Percentiles rank a stretch among this genome's conserved stretches.
Evolutionary conservation across 129 eudicot species (phyloP).

Genomic region (Flaveria brownii): DNA sequence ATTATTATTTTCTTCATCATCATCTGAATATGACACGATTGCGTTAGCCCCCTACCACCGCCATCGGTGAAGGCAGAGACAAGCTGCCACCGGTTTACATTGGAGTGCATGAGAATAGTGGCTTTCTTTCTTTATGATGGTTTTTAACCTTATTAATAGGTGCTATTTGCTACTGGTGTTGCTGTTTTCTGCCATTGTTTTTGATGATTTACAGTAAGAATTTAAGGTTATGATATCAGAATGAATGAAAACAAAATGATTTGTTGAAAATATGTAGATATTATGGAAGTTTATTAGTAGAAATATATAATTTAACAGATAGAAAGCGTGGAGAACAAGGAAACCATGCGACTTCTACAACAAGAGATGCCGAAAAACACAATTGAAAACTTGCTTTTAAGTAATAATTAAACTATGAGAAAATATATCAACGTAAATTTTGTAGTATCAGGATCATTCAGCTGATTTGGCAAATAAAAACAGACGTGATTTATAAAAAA

Average conservation of each 20-base stretch:
- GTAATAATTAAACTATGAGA: too few species aligned
- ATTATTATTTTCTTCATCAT: not conserved
- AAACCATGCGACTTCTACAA: not conserved
- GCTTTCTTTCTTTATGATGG: constrained; percentile 60
- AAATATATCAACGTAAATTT: too few species aligned
- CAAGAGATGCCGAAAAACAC: not conserved
- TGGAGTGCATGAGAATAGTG: constrained; percentile 43
- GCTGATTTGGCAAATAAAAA: too few species aligned
- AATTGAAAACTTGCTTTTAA: not conserved
- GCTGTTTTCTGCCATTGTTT: constrained; percentile 3
- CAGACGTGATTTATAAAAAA: too few species aligned
- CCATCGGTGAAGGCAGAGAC: constrained; percentile 39
- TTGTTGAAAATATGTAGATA: too few species aligned
- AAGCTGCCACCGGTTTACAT: constrained; percentile 44
- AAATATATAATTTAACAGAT: too few species aligned
- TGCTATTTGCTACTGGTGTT: constrained; percentile 23
- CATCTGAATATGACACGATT: constrained; percentile 28
- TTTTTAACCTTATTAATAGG: constrained; percentile 46
- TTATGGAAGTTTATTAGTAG: not conserved
- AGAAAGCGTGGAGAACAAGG: not conserved
- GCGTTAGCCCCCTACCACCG: constrained; percentile 35
- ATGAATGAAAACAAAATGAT: too few species aligned
- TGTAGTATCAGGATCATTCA: too few species aligned
- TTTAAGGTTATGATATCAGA: too few species aligned
- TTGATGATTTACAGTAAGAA: not conserved